Conservation (phyloP, 768 basidiomycete genomes). For the Cantharellus cinnabarinus region DNA sequence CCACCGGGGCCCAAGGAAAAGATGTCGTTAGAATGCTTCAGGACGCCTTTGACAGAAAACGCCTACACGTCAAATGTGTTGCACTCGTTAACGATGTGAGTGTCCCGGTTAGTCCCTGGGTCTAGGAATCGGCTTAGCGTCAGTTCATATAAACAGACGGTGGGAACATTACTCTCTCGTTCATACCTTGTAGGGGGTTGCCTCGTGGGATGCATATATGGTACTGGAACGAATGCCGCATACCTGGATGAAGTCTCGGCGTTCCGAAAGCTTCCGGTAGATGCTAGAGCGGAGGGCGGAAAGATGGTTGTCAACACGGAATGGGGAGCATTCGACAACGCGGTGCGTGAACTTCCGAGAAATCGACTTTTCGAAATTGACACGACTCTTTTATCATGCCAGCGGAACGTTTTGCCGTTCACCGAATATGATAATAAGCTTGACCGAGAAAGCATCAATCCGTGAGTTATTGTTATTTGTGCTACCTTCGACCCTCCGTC, state of each 20-base stretch:
- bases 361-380: background rate
- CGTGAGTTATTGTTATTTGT: conserved; percentile 18
- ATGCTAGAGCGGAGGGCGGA: conserved; percentile 28
- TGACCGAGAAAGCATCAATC: conserved; percentile 89
- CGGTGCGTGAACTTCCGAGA: conserved; percentile 27
- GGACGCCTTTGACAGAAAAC: conserved; percentile 79
- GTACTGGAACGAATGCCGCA: conserved; percentile 96
- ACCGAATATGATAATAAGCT: conserved; percentile 83
- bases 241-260: conserved; percentile 79
- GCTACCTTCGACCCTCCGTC: background rate
- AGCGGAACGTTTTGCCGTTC: conserved; percentile 68
- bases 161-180: conserved; percentile 80
- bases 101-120: conserved; percentile 1
- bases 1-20: conserved; percentile 71
- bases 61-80: conserved; percentile 76
- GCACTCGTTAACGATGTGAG: conserved; percentile 88
- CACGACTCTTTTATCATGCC: conserved; percentile 4
- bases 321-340: conserved; percentile 97
- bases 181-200: conserved; percentile 89
- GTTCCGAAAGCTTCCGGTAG: conserved; percentile 53
- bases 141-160: conserved; percentile 39
- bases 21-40: conserved; percentile 82
- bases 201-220: conserved; percentile 74
- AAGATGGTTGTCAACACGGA: conserved; percentile 94
- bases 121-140: conserved; percentile 1